These are phyloP conservation scores for Sporodiniella umbellata DNA, from an alignment of 371 early-diverging fungal genomes.

Conservation along the genomic window DNA sequence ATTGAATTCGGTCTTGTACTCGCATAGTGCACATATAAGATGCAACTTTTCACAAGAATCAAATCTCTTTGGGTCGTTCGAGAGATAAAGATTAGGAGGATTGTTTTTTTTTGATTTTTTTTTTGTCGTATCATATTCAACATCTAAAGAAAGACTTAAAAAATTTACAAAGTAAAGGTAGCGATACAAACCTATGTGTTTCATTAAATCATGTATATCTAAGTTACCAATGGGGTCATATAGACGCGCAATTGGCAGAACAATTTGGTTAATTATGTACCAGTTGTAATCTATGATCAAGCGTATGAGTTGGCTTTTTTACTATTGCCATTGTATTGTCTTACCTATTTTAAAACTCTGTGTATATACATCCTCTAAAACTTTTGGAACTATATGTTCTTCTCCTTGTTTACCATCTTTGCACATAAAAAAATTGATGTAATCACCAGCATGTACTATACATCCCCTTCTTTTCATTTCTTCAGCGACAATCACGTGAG, in stretches of 20 bases:
- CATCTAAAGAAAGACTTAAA: background rate
- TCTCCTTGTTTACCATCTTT: slow-evolving; percentile 35
- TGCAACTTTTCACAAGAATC: slow-evolving; percentile 56
- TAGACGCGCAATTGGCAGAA: slow-evolving; percentile 85
- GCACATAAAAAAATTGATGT: slow-evolving; percentile 93
- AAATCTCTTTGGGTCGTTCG: slow-evolving; percentile 78
- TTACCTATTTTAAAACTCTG: slow-evolving; percentile 10
- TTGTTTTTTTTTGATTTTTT: slow-evolving; percentile 18
- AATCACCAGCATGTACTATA: slow-evolving; percentile 80
- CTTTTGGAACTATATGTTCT: background rate
- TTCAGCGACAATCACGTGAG: slow-evolving; percentile 93
- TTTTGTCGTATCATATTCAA: slow-evolving; percentile 38
- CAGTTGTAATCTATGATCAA: slow-evolving; percentile 71
- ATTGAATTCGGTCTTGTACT: slow-evolving; percentile 38
- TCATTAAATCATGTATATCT: slow-evolving; percentile 64
- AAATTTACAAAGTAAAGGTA: no score
- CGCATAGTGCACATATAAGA: slow-evolving; percentile 63
- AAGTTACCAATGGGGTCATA: slow-evolving; percentile 79
- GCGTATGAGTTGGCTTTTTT: background rate
- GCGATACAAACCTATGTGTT: slow-evolving; percentile 58
- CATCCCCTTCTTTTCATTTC: slow-evolving; percentile 69
- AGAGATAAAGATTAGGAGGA: slow-evolving; percentile 46
- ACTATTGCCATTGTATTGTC: background rate
- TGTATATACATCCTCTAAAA: slow-evolving; percentile 7
- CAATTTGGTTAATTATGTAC: slow-evolving; percentile 90